Evolutionary conservation across 495 filamentous ascomycete species (phyloP), one percentile per base, ranked within the genome.

Genomic region (Venustampulla echinocandica): DNA sequence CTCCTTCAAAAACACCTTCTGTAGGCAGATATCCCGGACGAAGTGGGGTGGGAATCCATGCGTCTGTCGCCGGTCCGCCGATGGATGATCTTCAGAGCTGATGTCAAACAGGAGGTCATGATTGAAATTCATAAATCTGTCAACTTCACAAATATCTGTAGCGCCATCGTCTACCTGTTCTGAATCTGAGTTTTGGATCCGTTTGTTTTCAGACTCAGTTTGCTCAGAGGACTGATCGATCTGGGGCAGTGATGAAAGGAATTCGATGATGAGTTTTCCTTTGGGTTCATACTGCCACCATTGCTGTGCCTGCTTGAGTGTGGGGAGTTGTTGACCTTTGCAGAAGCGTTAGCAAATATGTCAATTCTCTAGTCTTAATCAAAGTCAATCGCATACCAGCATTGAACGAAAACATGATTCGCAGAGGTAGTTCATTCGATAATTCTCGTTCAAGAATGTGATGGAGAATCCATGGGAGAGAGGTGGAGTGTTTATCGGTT

Each of bases 391-490:
- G 4, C 32, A 10, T 47, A 57, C 54, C 54, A 10, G 42, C 24
- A 24, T 57, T 57, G 28, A 50, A 53, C 1, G 50, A 49, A 41
- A 53, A 57, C 54, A 57, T 57, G 30, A 47, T 50, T 7, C 50
- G 39, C 2, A 53, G 41, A 10, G 50, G 47, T 14, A 53, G 14
- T 24, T 53, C 45, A 24, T 27, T 19, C 6, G 34, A 20, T 18
- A 39, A 17, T 20, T 42, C 21, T 13, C 21, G 15, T 40, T 25
- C 18, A 6, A 53, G 20, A 17, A 57, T 42, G 14, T 47, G 42
- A 20, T 53, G 21, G 5, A 57, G 35, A n/a, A 53, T 50, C 49
- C 42, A 53, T 4, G 37, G 37, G 3, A 40, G 17, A 10, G 7
- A 9, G 40, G 54, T 27, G 27, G 28, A 11, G 22, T 4, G 38